A percentile compares a stretch with the other conserved stretches of the same genome.
Evolutionary conservation across 257 asterid genomes (phyloP).

Genomic region (Penstemon eatonii): DNA sequence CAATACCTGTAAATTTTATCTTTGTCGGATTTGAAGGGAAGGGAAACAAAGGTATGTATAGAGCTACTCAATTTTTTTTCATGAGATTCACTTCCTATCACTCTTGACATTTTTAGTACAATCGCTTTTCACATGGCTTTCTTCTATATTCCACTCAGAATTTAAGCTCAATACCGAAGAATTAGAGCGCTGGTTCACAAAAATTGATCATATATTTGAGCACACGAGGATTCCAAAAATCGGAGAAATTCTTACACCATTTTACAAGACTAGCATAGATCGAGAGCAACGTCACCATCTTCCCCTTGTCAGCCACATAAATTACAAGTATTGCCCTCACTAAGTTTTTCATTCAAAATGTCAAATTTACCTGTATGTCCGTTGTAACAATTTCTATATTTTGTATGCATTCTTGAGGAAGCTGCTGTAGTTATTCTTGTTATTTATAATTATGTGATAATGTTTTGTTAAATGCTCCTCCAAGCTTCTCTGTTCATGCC

Average conservation of each 20-base stretch:
- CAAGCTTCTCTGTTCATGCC: constrained; percentile 93
- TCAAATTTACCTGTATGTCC: constrained; percentile 15
- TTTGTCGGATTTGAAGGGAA: constrained; percentile 97
- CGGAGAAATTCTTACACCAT: constrained; percentile 89
- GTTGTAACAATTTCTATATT: constrained; percentile 7
- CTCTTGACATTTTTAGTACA: constrained; percentile 22
- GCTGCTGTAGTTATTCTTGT: constrained; percentile 6
- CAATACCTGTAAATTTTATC: constrained; percentile 90
- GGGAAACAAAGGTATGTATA: constrained; percentile 76
- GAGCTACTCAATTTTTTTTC: constrained; percentile 15
- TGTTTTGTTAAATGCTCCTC: constrained; percentile 37
- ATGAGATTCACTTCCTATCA: constrained; percentile 2
- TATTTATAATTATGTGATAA: background rate
- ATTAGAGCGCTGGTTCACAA: constrained; percentile 96
- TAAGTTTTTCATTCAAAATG: constrained; percentile 18
- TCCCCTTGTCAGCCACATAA: constrained; percentile 86
- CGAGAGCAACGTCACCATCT: constrained; percentile 79
- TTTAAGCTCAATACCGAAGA: constrained; percentile 81
- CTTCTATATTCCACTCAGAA: constrained; percentile 43
- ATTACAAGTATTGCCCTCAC: constrained; percentile 64
- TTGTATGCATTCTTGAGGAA: constrained; percentile 13
- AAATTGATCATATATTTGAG: constrained; percentile 92
- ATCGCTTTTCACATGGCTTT: constrained; percentile 25
- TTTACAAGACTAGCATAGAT: constrained; percentile 81
- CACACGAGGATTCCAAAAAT: constrained; percentile 89